These are phyloP conservation scores for Pichia heedii DNA, from an alignment of 805 yeast genomes.

Conservation along the genomic window DNA sequence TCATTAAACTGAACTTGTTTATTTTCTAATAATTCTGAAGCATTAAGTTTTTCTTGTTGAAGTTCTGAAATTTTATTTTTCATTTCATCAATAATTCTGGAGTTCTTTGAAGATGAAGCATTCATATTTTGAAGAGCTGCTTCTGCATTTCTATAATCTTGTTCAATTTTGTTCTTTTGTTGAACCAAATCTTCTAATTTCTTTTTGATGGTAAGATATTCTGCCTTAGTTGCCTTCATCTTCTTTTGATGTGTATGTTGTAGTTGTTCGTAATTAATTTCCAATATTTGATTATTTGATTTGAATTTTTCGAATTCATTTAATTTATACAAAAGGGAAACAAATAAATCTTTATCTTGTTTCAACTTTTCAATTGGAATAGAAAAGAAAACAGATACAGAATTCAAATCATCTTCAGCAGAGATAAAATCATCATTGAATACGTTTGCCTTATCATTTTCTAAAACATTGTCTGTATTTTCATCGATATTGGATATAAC, in stretches of 20 bases:
- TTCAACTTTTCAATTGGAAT: slow-evolving; percentile 20
- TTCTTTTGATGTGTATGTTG: slow-evolving; percentile 28
- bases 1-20: slow-evolving; percentile 30
- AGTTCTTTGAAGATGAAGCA: background rate
- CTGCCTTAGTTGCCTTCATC: slow-evolving; percentile 24
- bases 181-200: slow-evolving; percentile 19
- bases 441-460: background rate
- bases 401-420: slow-evolving; percentile 7
- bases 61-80: slow-evolving; percentile 13
- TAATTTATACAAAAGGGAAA: slow-evolving; percentile 24
- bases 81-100: slow-evolving; percentile 9
- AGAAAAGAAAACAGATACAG: slow-evolving; percentile 29
- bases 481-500: background rate
- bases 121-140: background rate
- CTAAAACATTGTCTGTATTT: background rate
- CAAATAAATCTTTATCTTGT: slow-evolving; percentile 16
- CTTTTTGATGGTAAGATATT: slow-evolving; percentile 18
- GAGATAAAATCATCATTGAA: slow-evolving; percentile 1
- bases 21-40: slow-evolving; percentile 27
- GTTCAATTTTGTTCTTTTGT: slow-evolving; percentile 14
- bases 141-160: slow-evolving; percentile 16
- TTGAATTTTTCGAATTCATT: slow-evolving; percentile 29
- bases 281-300: slow-evolving; percentile 30
- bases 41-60: slow-evolving; percentile 23
- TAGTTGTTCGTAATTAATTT: slow-evolving; percentile 33